These are phyloP conservation scores for Termitomyces sp. DNA, from an alignment of 768 basidiomycete genomes.

Conservation along the genomic window DNA sequence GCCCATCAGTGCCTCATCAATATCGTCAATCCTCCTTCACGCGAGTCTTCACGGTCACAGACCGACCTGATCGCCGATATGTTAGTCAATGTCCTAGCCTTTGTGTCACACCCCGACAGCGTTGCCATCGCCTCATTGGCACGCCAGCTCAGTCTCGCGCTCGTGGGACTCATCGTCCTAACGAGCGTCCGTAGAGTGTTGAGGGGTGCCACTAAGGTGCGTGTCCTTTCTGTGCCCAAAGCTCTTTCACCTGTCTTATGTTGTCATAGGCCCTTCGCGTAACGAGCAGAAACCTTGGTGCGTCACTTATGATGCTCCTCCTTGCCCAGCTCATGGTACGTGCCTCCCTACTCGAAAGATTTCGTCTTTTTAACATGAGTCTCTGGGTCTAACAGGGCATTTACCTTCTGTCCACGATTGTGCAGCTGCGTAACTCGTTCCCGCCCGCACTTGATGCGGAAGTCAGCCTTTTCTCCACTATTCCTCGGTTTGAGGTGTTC, in stretches of 20 bases:
- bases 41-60: slow-evolving; percentile 21
- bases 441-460: slow-evolving; percentile 45
- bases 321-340: slow-evolving; percentile 80
- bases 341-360: not conserved
- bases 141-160: slow-evolving; percentile 52
- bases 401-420: slow-evolving; percentile 77
- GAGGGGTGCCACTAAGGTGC: slow-evolving; percentile 57
- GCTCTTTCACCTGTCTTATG: not conserved
- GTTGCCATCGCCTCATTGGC: slow-evolving; percentile 37
- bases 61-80: slow-evolving; percentile 31
- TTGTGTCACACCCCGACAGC: slow-evolving; percentile 19
- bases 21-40: slow-evolving; percentile 34
- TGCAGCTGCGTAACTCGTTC: slow-evolving; percentile 79
- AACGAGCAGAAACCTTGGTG: slow-evolving; percentile 64
- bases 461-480: slow-evolving; percentile 60
- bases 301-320: slow-evolving; percentile 70
- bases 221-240: slow-evolving; percentile 9
- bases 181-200: slow-evolving; percentile 69
- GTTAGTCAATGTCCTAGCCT: slow-evolving; percentile 30
- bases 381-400: slow-evolving; percentile 48
- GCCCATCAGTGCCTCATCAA: slow-evolving; percentile 43
- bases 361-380: not conserved
- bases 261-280: slow-evolving; percentile 48
- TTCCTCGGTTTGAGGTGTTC: slow-evolving; percentile 72
- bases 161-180: slow-evolving; percentile 75